Evolutionary conservation across 2,329 filamentous ascomycete species (phyloP), one percentile per base, ranked within the genome.

Genomic region (Aciculosporium take): DNA sequence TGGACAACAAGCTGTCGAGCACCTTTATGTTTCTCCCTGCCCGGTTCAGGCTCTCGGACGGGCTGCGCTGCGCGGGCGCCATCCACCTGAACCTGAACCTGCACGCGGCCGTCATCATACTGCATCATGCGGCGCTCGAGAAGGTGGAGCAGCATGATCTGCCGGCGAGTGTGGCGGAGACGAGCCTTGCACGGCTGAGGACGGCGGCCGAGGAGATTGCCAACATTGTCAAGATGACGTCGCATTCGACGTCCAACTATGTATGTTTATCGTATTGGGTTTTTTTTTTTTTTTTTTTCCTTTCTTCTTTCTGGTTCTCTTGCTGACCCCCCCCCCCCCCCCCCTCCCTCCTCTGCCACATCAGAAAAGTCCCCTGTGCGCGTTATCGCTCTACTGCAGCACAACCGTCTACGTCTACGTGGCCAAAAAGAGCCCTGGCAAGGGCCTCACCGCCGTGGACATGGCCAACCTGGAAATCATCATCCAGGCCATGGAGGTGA

Each of bases 31-130:
- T 81, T 25, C 65, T 95, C 5, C 87, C 89, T 0, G 77, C 81
- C 43, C 67, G 76, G 44, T 70, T 94, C 33, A 75, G 84, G 28
- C 62, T 94, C 20, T 85, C 87, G 0, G 62, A 67, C 21, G 79
- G 80, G 10, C 63, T 84, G 39, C 67, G 71, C 30, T 75, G 94
- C 49, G 70, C 81, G 1, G 79, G 84, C 35, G 76, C 85, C 6
- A 72, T 94, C 0, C 88, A 94, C 55, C 69, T 80, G 39, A 94
- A 94, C 48, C 81, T 95, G 67, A 87, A 84, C 53, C 74, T 95
- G 3, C 88, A 95, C 53, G 86, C 87, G 1, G 81, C 84, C 1
- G 75, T 83, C 7, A 94, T 95, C 40, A 93, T 85, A 56, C 67
- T 95, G 5, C 88, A 95, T 54, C 85, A 93, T 58, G 84, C 85